Conservation (phyloP, 2,329 filamentous ascomycete species). For the Amauroascus verrucosus region DNA sequence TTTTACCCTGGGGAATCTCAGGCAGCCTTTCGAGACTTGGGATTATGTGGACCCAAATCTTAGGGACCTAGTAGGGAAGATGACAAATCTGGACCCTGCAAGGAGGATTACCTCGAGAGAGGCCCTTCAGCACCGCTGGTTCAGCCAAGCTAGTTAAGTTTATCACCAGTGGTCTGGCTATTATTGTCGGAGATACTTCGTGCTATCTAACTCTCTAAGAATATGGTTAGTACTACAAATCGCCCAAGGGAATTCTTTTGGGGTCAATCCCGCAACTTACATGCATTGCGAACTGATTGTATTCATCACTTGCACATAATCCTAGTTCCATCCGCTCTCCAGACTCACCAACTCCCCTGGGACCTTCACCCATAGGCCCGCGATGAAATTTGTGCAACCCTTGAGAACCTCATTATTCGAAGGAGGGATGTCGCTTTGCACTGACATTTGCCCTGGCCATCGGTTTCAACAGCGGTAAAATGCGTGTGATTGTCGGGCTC, state of each 20-base stretch:
- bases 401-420: background rate
- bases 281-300: background rate
- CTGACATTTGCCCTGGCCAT: background rate
- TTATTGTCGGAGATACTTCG: background rate
- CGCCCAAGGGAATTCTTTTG: background rate
- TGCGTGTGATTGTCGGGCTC: background rate
- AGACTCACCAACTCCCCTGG: no score
- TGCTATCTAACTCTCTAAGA: background rate
- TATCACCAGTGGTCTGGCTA: background rate
- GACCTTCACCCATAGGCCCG: background rate
- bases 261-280: background rate
- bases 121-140: slow-evolving; percentile 27
- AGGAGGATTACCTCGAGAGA: slow-evolving; percentile 26
- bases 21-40: slow-evolving; percentile 35
- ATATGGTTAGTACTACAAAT: background rate
- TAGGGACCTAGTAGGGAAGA: slow-evolving; percentile 22
- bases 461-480: background rate
- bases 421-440: background rate
- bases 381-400: background rate
- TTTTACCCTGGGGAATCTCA: slow-evolving; percentile 32
- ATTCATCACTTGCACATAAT: background rate
- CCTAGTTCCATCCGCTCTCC: background rate
- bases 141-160: slow-evolving; percentile 14
- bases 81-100: slow-evolving; percentile 27
- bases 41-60: slow-evolving; percentile 30